phyloP scores from a whole-genome alignment of 225 moss, liverwort and hornwort genomes.

The Pseudoscleropodium purum region DNA sequence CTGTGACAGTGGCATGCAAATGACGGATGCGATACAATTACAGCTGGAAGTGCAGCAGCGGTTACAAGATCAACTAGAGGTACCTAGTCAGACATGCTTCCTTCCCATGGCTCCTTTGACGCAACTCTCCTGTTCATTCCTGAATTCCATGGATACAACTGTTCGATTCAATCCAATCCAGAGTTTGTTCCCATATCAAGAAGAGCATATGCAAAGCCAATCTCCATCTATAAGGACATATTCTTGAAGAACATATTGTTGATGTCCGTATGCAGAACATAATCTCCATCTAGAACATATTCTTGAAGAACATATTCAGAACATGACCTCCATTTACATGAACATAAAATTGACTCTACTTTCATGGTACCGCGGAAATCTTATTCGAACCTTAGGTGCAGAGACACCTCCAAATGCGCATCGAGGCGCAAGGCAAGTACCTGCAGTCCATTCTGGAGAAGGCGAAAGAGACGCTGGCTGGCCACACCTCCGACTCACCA shows the following conservation, averaged over 20 bases:
- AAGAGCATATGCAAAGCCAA: too few species aligned
- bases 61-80: constrained; percentile 93
- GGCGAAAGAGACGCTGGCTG: constrained; percentile 84
- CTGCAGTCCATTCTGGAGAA: constrained; percentile 95
- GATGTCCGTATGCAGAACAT: neutral
- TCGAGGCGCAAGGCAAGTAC: constrained; percentile 95
- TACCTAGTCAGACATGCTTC: neutral
- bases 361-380: neutral
- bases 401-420: constrained; percentile 88
- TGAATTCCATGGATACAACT: neutral
- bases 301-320: neutral
- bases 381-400: constrained; percentile 53
- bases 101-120: neutral
- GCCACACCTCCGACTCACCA: constrained; percentile 65
- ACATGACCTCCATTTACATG: too few species aligned
- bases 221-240: neutral
- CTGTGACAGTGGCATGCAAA: constrained; percentile 61
- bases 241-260: neutral
- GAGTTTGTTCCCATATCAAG: neutral
- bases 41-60: constrained; percentile 94
- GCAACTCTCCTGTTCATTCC: neutral
- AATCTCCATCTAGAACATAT: neutral
- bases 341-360: neutral
- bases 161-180: neutral
- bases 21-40: constrained; percentile 78